Evolutionary conservation across 208 protist species (phyloP).

Genomic region (Crithidia sp.): DNA sequence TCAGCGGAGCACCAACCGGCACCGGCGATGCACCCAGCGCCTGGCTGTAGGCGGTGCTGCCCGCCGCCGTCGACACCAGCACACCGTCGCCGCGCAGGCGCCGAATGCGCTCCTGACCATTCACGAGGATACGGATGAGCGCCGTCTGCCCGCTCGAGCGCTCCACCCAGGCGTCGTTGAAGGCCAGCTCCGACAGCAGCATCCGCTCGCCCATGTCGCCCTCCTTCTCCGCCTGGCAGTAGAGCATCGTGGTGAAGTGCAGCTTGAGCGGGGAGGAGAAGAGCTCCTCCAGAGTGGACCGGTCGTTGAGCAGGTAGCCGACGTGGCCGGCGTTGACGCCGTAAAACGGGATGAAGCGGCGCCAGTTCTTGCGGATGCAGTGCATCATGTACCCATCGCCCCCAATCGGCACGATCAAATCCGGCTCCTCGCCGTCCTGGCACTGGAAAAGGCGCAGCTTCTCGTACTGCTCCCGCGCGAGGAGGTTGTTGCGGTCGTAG

Average conservation of each 20-base stretch:
- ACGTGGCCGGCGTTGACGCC: constrained; percentile 91
- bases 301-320: constrained; percentile 88
- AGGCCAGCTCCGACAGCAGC: constrained; percentile 82
- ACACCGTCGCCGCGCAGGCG: constrained; percentile 86
- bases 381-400: constrained; percentile 94
- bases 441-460: constrained; percentile 78
- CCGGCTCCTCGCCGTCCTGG: constrained; percentile 70
- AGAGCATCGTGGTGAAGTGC: constrained; percentile 88
- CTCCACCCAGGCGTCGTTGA: constrained; percentile 94
- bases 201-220: constrained; percentile 63
- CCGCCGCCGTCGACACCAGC: constrained; percentile 86
- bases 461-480: constrained; percentile 85
- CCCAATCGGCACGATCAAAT: constrained; percentile 91
- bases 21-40: constrained; percentile 89
- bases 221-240: constrained; percentile 85
- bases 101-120: constrained; percentile 86
- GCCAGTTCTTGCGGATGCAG: constrained; percentile 91
- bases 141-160: constrained; percentile 89
- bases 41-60: constrained; percentile 89
- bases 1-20: constrained; percentile 84
- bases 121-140: constrained; percentile 88
- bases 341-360: constrained; percentile 91
- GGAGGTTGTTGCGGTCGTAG: constrained; percentile 84
- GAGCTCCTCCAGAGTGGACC: constrained; percentile 79
- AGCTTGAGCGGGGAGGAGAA: constrained; percentile 87